Conservation (phyloP, 257 asterid genomes). For the Plantago elongata region DNA sequence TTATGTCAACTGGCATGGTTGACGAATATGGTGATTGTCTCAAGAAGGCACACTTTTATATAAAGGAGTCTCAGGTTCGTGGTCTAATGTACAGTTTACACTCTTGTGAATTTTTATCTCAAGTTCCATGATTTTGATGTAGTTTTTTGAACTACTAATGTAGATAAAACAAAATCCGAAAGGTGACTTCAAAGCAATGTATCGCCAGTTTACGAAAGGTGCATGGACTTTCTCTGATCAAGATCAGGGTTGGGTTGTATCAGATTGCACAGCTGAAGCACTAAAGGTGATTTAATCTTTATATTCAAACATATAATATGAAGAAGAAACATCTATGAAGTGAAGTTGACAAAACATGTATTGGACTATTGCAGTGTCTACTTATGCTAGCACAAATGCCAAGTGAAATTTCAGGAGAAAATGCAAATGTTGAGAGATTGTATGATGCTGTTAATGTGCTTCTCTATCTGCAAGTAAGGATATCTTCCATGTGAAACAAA, state of each 20-base stretch:
- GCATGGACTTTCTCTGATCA: slow-evolving; percentile 84
- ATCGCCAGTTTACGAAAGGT: slow-evolving; percentile 73
- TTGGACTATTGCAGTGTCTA: slow-evolving; percentile 33
- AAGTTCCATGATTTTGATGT: neutral
- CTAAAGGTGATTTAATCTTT: slow-evolving; percentile 39
- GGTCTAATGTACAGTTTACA: neutral
- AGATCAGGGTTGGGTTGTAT: slow-evolving; percentile 78
- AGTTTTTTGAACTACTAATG: neutral
- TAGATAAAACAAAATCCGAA: slow-evolving; percentile 53
- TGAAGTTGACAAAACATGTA: no score
- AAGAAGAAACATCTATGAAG: no score
- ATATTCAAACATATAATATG: no score
- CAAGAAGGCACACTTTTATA: slow-evolving; percentile 58
- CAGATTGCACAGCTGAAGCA: slow-evolving; percentile 71
- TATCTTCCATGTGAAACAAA: no score
- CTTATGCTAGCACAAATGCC: slow-evolving; percentile 52
- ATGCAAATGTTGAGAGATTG: slow-evolving; percentile 32
- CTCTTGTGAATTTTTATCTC: neutral
- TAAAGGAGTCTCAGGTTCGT: slow-evolving; percentile 70
- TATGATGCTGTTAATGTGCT: slow-evolving; percentile 46
- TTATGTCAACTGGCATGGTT: slow-evolving; percentile 62
- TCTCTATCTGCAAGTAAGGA: slow-evolving; percentile 41
- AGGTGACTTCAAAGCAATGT: slow-evolving; percentile 59
- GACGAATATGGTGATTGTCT: slow-evolving; percentile 74
- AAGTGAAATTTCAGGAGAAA: slow-evolving; percentile 36